A percentile compares a stretch with the other conserved stretches of the same genome.
Evolutionary conservation across 805 yeast genomes (phyloP).

Genomic region (Metschnikowia peoriensis): DNA sequence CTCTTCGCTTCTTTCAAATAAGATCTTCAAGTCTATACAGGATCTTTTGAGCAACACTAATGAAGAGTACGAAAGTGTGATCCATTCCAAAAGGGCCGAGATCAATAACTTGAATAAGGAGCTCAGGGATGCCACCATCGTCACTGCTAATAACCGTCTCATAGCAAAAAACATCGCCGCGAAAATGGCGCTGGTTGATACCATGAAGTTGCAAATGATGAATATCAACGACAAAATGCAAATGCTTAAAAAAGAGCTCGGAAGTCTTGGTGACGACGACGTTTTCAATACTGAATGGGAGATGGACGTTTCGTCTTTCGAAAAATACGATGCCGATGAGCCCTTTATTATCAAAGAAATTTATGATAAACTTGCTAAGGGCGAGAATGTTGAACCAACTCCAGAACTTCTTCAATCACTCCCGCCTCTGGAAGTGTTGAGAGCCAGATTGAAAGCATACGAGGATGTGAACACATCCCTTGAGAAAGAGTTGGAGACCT

Average conservation of each 20-base stretch:
- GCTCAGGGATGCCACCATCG: conserved; percentile 39
- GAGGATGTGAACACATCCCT: conserved; percentile 62
- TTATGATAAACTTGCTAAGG: conserved; percentile 46
- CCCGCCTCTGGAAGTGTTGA: conserved; percentile 50
- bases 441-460: conserved; percentile 82
- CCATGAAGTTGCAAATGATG: conserved; percentile 47
- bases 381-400: conserved; percentile 27
- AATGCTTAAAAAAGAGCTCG: conserved; percentile 22
- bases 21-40: conserved; percentile 39
- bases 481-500: conserved; percentile 47
- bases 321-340: conserved; percentile 79
- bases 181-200: conserved; percentile 43
- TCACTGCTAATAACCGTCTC: conserved; percentile 43
- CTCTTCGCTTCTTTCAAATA: conserved; percentile 25
- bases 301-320: conserved; percentile 63
- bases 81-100: conserved; percentile 36
- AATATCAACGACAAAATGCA: conserved; percentile 39
- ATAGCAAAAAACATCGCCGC: conserved; percentile 35
- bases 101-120: conserved; percentile 34
- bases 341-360: conserved; percentile 75
- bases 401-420: conserved; percentile 30
- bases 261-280: conserved; percentile 21
- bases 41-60: conserved; percentile 37
- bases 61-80: conserved; percentile 36
- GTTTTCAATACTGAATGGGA: conserved; percentile 39